Evolutionary conservation across 495 filamentous ascomycete species (phyloP), one percentile per base, ranked within the genome.

Genomic region (Xylaria venustula): DNA sequence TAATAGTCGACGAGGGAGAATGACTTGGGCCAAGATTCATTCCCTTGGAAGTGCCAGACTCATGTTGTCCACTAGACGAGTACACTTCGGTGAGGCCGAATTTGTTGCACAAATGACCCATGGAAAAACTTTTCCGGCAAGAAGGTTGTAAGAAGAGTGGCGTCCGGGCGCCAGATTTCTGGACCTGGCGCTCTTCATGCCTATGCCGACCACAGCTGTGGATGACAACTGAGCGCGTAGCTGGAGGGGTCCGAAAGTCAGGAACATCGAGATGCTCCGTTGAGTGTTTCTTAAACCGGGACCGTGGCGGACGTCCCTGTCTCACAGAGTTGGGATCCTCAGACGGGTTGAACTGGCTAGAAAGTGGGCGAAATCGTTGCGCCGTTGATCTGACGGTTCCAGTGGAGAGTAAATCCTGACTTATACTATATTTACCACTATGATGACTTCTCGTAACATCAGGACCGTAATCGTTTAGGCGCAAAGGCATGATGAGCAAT

Each of bases 301-400:
- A 49, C n/a, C 14, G 22, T 45, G 66, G 47, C 37, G 60, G 62
- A 56, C 15, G 64, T 42, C 62, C 60, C 62, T 65, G 61, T 41
- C 60, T 45, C 51, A 22, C 41, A 45, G 60, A 58, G 22, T 58
- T 58, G 50, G 53, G 50, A 20, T 63, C 52, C 34, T 71, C 62
- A 23, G 60, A 63, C 9, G 32, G 41, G 55, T 46, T 63, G 44
- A 30, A 53, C 46, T 17, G 54, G 59, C 54, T 47, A 52, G 59
- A 17, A 34, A 36, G 26, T 19, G 17, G 11, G 12, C 15, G 42
- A 25, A 72, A 60, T 19, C 57, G 65, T 20, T 44, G 59, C 62
- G 58, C 51, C 40, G 54, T 63, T 25, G 65, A 66, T 42, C 49
- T 51, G 20, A 65, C 67, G 22, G 64, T 70, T 23, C 64, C 64